Evolutionary conservation across 257 asterid genomes (phyloP), one percentile per base, ranked within the genome.

Genomic region (Scutellaria galericulata): DNA sequence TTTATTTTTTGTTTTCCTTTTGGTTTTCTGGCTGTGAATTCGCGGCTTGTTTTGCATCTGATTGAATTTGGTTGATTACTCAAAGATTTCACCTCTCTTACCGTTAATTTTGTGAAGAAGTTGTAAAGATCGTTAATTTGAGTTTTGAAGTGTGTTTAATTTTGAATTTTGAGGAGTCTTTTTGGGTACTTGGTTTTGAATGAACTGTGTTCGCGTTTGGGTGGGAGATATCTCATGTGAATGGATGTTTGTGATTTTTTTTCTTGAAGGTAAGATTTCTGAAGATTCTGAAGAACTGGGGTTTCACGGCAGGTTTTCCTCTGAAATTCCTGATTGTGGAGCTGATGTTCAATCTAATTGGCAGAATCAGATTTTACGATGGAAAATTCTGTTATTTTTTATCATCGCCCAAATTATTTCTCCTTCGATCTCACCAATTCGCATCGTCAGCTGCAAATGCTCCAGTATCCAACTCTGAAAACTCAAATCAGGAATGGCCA

Each of bases 151-250:
- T 64, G 61, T 62, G 67, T 74, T 67, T 37, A 15, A 60, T 63
- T 79, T 71, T 70, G 68, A 70, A 81, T 18, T 73, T 81, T 62
- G 79, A 46, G 57, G 59, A 61, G 66, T 69, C 53, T 70, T 69
- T 18, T 70, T 39, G 73, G 76, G 75, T 69, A 71, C 65, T 57
- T 20, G 74, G 52, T 50, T 74, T 75, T 71, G 67, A 65, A 60
- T 61, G 66, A 63, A 46, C 55, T 67, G 50, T 48, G 47, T 45
- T 44, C 2, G 71, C 46, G 55, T 61, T 53, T 22, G 77, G 76
- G 66, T 31, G 37, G 14, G 27, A 9, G 59, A 66, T 68, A 46
- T 41, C 12, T 40, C 51, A 44, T 27, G 42, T 22, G 57, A 20
- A 18, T 54, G 57, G 24, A 41, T 51, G 37, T 68, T 31, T 67